Evolutionary conservation across 1,284 basidiomycete genomes (phyloP), one percentile per base, ranked within the genome.

Genomic region (Porphyrellus sp.): DNA sequence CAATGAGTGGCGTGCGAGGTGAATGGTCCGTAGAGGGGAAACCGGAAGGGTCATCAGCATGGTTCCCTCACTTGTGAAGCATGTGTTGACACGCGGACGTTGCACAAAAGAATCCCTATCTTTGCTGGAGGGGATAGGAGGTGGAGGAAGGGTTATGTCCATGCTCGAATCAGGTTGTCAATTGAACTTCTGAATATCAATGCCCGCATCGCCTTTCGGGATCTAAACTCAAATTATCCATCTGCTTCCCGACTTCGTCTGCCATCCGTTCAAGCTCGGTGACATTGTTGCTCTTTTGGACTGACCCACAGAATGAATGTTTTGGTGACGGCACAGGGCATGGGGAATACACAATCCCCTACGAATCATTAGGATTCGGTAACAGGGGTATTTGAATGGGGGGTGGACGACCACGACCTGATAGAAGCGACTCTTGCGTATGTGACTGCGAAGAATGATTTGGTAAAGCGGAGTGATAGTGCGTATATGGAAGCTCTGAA

Each of bases 191-290:
- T 39, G 58, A 31, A 23, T 16, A 8, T 41, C 47, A 55, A 43
- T 54, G 55, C 55, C 52, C 34, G 52, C 55, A 64, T 53, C 52
- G 63, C 56, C 61, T 65, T 64, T 65, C 2, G 72, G 72, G 16
- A 59, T 79, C 77, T 30, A 65, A 65, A 30, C 73, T 74, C 35
- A 77, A 58, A 58, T 80, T 72, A 13, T 55, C 59, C 6, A 62
- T 70, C 52, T 69, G 67, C 59, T 59, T 69, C 16, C 66, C 73
- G 3, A 78, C 79, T 51, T 77, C 77, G 30, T 80, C 83, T 1
- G 83, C 87, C 72, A 90, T 80, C 62, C 77, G 76, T 68, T 89
- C 87, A 45, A 89, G 72, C 53, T 76, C 72, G 54, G 79, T 78
- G 8, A 90, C 85, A 21, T 79, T 72, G 46, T 80, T 76, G 59